Conservation (phyloP, 1,284 basidiomycete genomes). For the Microbotryum silenes-acaulis region DNA sequence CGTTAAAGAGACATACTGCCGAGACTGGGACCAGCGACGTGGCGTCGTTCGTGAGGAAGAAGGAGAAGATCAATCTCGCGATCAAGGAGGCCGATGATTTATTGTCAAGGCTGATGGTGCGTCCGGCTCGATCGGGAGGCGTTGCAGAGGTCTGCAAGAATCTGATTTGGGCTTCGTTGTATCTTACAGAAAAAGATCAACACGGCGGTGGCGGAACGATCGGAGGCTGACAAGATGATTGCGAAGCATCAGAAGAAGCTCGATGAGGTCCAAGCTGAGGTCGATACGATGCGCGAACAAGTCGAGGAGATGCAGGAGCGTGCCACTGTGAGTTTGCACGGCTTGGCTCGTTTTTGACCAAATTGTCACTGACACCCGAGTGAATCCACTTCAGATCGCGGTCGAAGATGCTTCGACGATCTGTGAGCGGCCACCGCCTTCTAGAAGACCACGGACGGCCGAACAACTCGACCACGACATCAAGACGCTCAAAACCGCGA, state of each 20-base stretch:
- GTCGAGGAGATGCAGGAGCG: not conserved
- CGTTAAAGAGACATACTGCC: not conserved
- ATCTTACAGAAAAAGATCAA: slow-evolving; percentile 41
- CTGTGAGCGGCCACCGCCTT: slow-evolving; percentile 48
- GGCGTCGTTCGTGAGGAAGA: slow-evolving; percentile 42
- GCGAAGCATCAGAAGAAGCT: slow-evolving; percentile 4
- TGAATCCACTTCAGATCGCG: slow-evolving; percentile 50
- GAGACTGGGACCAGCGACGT: too few species aligned
- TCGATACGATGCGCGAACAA: not conserved
- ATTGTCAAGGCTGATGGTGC: slow-evolving; percentile 26
- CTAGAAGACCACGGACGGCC: slow-evolving; percentile 52
- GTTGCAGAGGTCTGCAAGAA: too few species aligned
- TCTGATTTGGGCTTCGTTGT: too few species aligned
- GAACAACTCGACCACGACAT: slow-evolving; percentile 46
- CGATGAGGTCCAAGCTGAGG: not conserved
- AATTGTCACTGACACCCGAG: not conserved
- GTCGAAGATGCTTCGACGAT: slow-evolving; percentile 56
- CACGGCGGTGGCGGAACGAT: slow-evolving; percentile 46
- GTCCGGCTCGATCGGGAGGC: too few species aligned
- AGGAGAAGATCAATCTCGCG: slow-evolving; percentile 45
- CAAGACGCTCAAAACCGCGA: not conserved
- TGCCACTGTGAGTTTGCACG: not conserved
- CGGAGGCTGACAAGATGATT: slow-evolving; percentile 1
- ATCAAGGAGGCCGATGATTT: slow-evolving; percentile 44
- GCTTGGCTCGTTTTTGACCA: slow-evolving; percentile 3